Evolutionary conservation across 805 yeast genomes (phyloP).

Genomic region (Metschnikowia arizonensis): DNA sequence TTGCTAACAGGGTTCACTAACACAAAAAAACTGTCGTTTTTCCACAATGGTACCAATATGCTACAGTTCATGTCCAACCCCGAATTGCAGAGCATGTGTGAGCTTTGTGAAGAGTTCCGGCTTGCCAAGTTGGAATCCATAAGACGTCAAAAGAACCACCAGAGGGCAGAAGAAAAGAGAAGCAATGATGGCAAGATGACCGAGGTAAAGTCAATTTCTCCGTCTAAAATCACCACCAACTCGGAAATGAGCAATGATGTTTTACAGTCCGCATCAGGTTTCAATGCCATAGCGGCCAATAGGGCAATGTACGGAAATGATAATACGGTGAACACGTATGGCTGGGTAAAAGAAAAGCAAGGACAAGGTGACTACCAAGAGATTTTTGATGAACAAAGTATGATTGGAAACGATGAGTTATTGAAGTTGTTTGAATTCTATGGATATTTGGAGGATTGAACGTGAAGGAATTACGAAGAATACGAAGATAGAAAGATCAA

Average conservation of each 20-base stretch:
- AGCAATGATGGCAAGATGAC: not conserved
- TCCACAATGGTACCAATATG: conserved; percentile 38
- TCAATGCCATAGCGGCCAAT: conserved; percentile 15
- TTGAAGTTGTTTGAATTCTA: conserved; percentile 33
- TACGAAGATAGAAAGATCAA: too few species aligned
- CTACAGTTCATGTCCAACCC: conserved; percentile 32
- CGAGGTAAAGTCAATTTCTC: not conserved
- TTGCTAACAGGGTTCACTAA: conserved; percentile 30
- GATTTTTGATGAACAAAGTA: conserved; percentile 17
- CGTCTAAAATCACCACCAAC: not conserved
- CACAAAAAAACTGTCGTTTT: conserved; percentile 22
- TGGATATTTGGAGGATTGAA: conserved; percentile 27
- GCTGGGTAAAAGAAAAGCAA: conserved; percentile 16
- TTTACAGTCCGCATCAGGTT: not conserved
- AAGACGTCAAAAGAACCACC: conserved; percentile 16
- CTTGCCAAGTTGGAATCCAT: conserved; percentile 27
- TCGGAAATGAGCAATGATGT: not conserved
- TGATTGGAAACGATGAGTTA: conserved; percentile 30
- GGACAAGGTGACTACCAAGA: conserved; percentile 13
- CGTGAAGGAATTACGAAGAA: not conserved
- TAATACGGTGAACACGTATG: conserved; percentile 18
- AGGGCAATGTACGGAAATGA: conserved; percentile 18
- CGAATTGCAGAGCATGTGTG: conserved; percentile 35
- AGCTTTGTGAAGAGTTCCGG: conserved; percentile 38
- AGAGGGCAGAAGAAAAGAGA: conserved; percentile 13